A percentile compares a stretch with the other conserved stretches of the same genome.
Evolutionary conservation across 2,329 filamentous ascomycete species (phyloP).

Genomic region (Arthrobotrys sphaeroides): DNA sequence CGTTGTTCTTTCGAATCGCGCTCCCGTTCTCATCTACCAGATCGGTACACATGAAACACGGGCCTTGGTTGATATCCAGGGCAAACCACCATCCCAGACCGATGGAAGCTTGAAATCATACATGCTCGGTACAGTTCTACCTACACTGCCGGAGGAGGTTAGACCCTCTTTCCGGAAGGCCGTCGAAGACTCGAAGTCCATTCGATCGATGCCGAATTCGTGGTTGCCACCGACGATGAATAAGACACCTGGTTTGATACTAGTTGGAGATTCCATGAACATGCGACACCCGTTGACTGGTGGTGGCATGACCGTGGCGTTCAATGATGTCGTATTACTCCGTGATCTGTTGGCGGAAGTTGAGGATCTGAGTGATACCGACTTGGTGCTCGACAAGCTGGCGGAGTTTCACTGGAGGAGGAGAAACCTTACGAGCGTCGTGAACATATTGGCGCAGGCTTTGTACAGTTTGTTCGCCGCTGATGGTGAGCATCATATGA

Average conservation of each 20-base stretch:
- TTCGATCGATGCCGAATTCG: conserved; percentile 94
- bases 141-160: conserved; percentile 76
- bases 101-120: conserved; percentile 87
- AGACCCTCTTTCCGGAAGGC: conserved; percentile 79
- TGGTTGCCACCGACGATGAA: conserved; percentile 85
- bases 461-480: conserved; percentile 92
- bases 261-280: conserved; percentile 95
- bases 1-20: conserved; percentile 80
- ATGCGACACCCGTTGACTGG: conserved; percentile 99
- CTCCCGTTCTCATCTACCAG: conserved; percentile 91
- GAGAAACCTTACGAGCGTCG: conserved; percentile 82
- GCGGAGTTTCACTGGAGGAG: conserved; percentile 83
- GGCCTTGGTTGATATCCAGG: conserved; percentile 86
- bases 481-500: conserved; percentile 64
- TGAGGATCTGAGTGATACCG: conserved; percentile 74
- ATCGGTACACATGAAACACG: conserved; percentile 95
- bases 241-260: conserved; percentile 74
- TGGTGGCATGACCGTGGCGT: conserved; percentile 96
- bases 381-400: conserved; percentile 74
- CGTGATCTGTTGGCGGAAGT: conserved; percentile 75
- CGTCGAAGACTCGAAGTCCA: conserved; percentile 75
- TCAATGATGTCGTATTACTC: conserved; percentile 88
- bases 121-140: conserved; percentile 80
- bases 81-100: conserved; percentile 74
- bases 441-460: conserved; percentile 97